A percentile compares a stretch with the other conserved stretches of the same genome.
phyloP scores from a whole-genome alignment of 2,329 filamentous ascomycete genomes.

The Xylariaceae sp. region DNA sequence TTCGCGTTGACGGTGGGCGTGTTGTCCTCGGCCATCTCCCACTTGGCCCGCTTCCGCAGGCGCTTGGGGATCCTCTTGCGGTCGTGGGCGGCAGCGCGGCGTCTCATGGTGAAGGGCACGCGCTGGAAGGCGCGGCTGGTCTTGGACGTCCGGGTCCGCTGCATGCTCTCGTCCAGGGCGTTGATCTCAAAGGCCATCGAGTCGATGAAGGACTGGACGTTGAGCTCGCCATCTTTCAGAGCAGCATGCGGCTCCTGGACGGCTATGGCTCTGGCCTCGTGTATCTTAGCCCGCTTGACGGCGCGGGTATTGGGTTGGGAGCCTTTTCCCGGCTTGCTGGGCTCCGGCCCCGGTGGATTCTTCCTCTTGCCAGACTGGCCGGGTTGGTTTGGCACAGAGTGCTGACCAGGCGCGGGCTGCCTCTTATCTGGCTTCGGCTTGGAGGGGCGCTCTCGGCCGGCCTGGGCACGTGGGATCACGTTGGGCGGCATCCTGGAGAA shows the following conservation, averaged over 20 bases:
- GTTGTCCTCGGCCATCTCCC: conserved; percentile 81
- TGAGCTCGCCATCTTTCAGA: conserved; percentile 67
- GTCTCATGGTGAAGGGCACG: conserved; percentile 74
- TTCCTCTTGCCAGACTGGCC: conserved; percentile 21
- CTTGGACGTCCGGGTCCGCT: conserved; percentile 55
- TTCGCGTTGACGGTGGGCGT: conserved; percentile 69
- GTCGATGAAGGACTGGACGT: conserved; percentile 76
- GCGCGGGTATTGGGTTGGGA: conserved; percentile 19
- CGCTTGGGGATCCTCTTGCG: conserved; percentile 79
- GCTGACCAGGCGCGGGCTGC: too few species aligned
- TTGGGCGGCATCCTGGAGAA: too few species aligned
- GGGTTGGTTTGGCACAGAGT: conserved; percentile 3
- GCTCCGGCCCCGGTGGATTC: conserved; percentile 11
- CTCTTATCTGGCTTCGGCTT: too few species aligned
- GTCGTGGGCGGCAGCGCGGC: conserved; percentile 92
- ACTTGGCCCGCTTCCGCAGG: conserved; percentile 59
- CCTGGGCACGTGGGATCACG: too few species aligned
- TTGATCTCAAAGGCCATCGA: conserved; percentile 85
- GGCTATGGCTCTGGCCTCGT: conserved; percentile 41
- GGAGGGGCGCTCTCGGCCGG: too few species aligned
- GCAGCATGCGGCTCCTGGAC: conserved; percentile 43
- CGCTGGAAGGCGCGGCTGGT: conserved; percentile 79
- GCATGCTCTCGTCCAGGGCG: conserved; percentile 76
- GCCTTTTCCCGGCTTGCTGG: conserved; percentile 19
- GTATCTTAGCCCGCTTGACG: conserved; percentile 38